Evolutionary conservation across 371 early-diverging fungal genomes (phyloP).

Genomic region (Mortierella sp.): DNA sequence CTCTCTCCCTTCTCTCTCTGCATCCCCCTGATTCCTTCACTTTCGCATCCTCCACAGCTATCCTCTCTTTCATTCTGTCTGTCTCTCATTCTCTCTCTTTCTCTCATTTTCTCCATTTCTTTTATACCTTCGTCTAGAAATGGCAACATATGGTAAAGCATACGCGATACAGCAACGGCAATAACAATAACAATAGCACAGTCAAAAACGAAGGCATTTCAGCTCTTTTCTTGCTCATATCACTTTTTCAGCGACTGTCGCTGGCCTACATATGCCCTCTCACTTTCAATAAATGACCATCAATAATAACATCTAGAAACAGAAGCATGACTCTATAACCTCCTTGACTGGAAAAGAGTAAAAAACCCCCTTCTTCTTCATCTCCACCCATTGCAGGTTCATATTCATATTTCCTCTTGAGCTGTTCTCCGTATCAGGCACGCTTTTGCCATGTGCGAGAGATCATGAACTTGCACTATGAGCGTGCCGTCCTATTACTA

Average conservation of each 20-base stretch:
- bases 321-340: not conserved
- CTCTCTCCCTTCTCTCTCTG: not conserved
- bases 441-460: constrained; percentile 1
- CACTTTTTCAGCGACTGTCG: not conserved
- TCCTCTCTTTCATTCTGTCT: not conserved
- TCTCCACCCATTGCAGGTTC: constrained; percentile 8
- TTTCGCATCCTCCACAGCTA: not conserved
- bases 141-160: not conserved
- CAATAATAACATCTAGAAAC: not conserved
- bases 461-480: not conserved
- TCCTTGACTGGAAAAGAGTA: constrained; percentile 1
- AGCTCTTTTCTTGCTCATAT: not conserved
- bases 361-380: not conserved
- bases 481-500: not conserved
- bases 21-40: not conserved
- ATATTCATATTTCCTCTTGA: not conserved
- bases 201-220: not conserved
- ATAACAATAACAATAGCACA: not conserved
- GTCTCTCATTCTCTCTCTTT: not conserved
- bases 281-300: not conserved
- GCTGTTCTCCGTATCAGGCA: not conserved
- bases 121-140: not conserved
- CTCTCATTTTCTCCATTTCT: not conserved
- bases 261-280: not conserved
- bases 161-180: too few species aligned